Percentiles rank a stretch among this genome's conserved stretches.
Conservation (phyloP, 2,329 filamentous ascomycete species). For the Ascochyta fabae region DNA sequence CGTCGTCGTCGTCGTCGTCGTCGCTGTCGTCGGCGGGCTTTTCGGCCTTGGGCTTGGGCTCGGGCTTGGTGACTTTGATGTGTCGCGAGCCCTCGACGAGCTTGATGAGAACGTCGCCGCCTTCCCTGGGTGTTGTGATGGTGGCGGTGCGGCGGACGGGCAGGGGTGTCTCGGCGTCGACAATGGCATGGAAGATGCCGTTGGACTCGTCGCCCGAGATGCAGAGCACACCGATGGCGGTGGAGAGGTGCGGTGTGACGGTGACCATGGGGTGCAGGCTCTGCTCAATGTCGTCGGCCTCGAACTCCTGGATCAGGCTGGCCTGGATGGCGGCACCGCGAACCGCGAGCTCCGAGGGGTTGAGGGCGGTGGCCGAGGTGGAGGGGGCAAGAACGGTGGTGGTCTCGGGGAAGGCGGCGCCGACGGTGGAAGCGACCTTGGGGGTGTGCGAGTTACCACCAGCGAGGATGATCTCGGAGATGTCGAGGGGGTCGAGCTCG, state of each 20-base stretch:
- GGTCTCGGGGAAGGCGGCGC: slow-evolving; percentile 78
- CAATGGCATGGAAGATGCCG: slow-evolving; percentile 78
- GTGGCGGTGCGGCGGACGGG: slow-evolving; percentile 86
- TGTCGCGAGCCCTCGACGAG: slow-evolving; percentile 87
- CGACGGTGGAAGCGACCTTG: slow-evolving; percentile 83
- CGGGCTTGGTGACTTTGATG: slow-evolving; percentile 91
- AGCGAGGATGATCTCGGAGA: slow-evolving; percentile 92
- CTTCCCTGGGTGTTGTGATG: slow-evolving; percentile 76
- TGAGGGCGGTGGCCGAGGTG: slow-evolving; percentile 78
- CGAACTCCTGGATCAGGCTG: slow-evolving; percentile 92
- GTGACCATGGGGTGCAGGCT: slow-evolving; percentile 95
- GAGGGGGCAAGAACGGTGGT: slow-evolving; percentile 84
- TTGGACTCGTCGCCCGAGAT: slow-evolving; percentile 63
- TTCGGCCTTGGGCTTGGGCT: slow-evolving; percentile 75
- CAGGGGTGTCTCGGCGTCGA: slow-evolving; percentile 85
- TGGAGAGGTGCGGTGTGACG: slow-evolving; percentile 86
- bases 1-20: slow-evolving; percentile 53
- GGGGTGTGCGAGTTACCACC: slow-evolving; percentile 94
- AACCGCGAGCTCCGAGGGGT: slow-evolving; percentile 88
- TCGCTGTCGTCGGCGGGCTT: slow-evolving; percentile 67
- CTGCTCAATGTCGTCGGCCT: slow-evolving; percentile 91
- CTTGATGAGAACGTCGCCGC: slow-evolving; percentile 87
- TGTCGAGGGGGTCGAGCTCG: slow-evolving; percentile 85
- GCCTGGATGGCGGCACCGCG: slow-evolving; percentile 95
- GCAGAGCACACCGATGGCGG: slow-evolving; percentile 86